A percentile compares a stretch with the other conserved stretches of the same genome.
phyloP scores from a whole-genome alignment of 345 rosid species.

The Salix brachista region DNA sequence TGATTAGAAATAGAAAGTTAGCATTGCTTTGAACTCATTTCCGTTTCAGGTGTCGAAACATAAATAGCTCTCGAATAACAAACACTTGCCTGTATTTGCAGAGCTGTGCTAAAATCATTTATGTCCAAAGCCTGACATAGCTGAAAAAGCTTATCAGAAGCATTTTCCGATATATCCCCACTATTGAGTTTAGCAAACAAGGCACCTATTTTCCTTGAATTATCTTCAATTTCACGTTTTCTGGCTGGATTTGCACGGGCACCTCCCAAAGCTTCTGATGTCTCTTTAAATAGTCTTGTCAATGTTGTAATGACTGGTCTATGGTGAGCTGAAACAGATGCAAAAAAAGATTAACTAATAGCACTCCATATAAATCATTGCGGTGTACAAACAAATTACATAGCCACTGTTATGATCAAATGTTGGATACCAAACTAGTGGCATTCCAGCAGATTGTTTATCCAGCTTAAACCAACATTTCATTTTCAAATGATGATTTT shows the following conservation, averaged over 20 bases:
- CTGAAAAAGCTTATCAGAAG: conserved; percentile 83
- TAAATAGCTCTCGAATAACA: neutral
- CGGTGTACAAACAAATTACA: neutral
- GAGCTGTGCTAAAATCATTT: conserved; percentile 68
- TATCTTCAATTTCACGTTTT: conserved; percentile 96
- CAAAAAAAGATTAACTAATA: neutral
- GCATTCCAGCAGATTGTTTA: neutral
- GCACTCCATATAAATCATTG: neutral
- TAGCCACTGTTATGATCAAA: neutral
- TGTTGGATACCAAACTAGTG: neutral
- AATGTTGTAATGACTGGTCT: conserved; percentile 67
- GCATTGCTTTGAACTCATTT: neutral
- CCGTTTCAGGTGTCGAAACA: neutral
- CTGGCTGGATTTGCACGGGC: conserved; percentile 81
- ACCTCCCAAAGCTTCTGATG: conserved; percentile 92
- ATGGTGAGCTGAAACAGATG: conserved; percentile 61
- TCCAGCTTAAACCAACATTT: neutral
- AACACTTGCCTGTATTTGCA: conserved; percentile 75
- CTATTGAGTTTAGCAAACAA: conserved; percentile 86
- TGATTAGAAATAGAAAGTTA: neutral
- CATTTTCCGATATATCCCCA: conserved; percentile 86
- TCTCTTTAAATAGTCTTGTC: conserved; percentile 91
- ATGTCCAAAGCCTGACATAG: conserved; percentile 89
- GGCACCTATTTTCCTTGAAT: conserved; percentile 86
- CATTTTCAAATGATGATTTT: neutral